These are phyloP conservation scores for Xerocomellus dryophilus DNA, from an alignment of 768 basidiomycete genomes.

Conservation along the genomic window DNA sequence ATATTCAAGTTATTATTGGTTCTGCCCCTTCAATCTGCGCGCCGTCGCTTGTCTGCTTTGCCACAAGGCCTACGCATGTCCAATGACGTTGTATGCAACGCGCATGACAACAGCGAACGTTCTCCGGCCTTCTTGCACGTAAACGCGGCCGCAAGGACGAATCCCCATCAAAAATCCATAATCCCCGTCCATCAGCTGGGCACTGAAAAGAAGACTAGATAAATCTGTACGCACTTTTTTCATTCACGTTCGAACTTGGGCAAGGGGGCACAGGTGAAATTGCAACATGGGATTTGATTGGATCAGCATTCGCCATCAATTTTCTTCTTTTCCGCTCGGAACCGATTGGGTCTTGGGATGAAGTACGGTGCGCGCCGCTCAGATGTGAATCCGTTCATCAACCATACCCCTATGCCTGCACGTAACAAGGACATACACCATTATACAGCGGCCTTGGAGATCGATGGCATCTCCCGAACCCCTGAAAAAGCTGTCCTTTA, in stretches of 20 bases:
- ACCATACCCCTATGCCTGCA: neutral
- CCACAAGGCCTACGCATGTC: conserved; percentile 23
- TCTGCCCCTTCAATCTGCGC: neutral
- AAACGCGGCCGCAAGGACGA: conserved; percentile 12
- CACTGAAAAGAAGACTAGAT: conserved; percentile 6
- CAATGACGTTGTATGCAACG: conserved; percentile 18
- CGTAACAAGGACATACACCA: conserved; percentile 5
- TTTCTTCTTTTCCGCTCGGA: conserved; percentile 9
- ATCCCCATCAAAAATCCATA: conserved; percentile 8
- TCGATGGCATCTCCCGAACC: neutral
- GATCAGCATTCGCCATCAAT: conserved; percentile 13
- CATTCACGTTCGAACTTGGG: conserved; percentile 3
- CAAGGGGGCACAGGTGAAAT: neutral
- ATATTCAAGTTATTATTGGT: neutral
- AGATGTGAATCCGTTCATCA: conserved; percentile 4
- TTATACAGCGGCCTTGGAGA: neutral
- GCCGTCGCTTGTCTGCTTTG: conserved; percentile 4
- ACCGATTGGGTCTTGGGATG: conserved; percentile 8
- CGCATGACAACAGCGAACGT: conserved; percentile 5
- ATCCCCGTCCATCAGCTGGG: conserved; percentile 7
- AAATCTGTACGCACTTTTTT: neutral
- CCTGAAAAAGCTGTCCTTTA: neutral
- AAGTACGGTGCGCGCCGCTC: neutral
- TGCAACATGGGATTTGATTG: conserved; percentile 1
- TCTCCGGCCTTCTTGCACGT: conserved; percentile 19